Base-by-base conservation (phyloP, 352 stramenopile species). In the Stramenopiles sp. region DNA sequence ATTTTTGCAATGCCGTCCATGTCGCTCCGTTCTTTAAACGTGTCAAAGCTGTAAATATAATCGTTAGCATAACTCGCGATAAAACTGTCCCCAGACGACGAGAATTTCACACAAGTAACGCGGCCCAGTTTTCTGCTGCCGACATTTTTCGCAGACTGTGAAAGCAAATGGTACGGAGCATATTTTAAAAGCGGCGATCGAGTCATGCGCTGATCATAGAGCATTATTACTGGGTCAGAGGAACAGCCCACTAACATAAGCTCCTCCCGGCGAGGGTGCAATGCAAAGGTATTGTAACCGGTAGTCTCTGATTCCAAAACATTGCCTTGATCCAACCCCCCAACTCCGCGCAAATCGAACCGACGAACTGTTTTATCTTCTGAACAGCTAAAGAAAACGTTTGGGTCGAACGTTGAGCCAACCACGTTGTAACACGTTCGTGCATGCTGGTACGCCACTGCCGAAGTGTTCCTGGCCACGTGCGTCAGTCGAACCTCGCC, bases 401-500 rank as follows among this genome's bases (percentile, higher is more conserved):
- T 84, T 3, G 85, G 85, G 3, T 88, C 84, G 0, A 80, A 83
- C 33, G 75, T 82, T 0, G 85, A 89, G 18, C 74, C 84, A 4
- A 81, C 83, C 49, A 92, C 87, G 49, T 91, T 86, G 78, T 94
- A 92, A 31, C 92, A 86, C 35, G 87, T 84, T 12, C 85, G 84
- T 12, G 75, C 75, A 74, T 94, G 88, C 30, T 89, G 81, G 2
- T 81, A 80, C 73, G 88, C 91, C 3, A 85, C 49, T 69, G 88
- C 87, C 30, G 84, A 78, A 6, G 68, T 87, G 1, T 80, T 80
- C 49, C 85, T 81, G 1, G 81, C 78, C 68, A 85, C 85, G 68
- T 90, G 91, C 74, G 92, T 87, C 53, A 94, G 82, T 18, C 86
- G 86, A 6, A 94, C 88, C 75, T 92, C 84, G 30, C 83, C 83